Base-by-base conservation (phyloP, 2,329 filamentous ascomycete genomes). In the Colletotrichum sp. region DNA sequence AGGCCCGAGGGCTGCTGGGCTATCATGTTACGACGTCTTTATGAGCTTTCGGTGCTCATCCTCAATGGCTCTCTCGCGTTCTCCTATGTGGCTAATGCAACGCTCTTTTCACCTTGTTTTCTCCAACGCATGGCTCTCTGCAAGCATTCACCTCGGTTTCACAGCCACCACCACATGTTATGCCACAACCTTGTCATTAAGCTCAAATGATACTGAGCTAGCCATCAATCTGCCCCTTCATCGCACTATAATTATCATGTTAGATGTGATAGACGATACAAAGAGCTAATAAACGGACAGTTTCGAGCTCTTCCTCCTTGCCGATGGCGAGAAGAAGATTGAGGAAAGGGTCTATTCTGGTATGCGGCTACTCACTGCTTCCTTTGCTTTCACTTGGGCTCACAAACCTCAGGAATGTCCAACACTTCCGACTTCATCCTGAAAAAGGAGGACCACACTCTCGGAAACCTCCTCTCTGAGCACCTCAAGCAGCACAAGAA, bases 351-450 rank as follows among this genome's bases (percentile, higher is more conserved):
- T 95, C 8, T 97, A 98, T 82, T 97, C 96, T 71, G 95, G 96
- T 98, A 88, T 84, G 93, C 85, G 7, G 29, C 11, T 43, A 27
- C n/a, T 64, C 54, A 13, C 33, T 55, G 18, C 67, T 62, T 58
- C 81, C 9, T 55, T 33, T 15, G 61, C 21, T 16, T 11, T 9
- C 2, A 29, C 18, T 47, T 57, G 21, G 34, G 13, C 70, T 65
- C 43, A 54, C 24, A 21, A 29, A n/a, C 11, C 27, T 31, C 18
- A 97, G 95, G 95, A 81, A 95, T 98, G 82, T 95, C 96, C 27
- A 98, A 98, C 82, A 95, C 94, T n/a, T 94, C 95, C 12, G 94
- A 98, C 84, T 99, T 99, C 86, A 92, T 95, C 73, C 92, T 99
- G 85, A 95, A 95, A 85, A 98, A 98, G 84, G 97, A 99, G 84